Percentiles rank a stretch among this genome's conserved stretches.
phyloP scores from a whole-genome alignment of 129 eudicot species.

The Kitagawia praeruptora region DNA sequence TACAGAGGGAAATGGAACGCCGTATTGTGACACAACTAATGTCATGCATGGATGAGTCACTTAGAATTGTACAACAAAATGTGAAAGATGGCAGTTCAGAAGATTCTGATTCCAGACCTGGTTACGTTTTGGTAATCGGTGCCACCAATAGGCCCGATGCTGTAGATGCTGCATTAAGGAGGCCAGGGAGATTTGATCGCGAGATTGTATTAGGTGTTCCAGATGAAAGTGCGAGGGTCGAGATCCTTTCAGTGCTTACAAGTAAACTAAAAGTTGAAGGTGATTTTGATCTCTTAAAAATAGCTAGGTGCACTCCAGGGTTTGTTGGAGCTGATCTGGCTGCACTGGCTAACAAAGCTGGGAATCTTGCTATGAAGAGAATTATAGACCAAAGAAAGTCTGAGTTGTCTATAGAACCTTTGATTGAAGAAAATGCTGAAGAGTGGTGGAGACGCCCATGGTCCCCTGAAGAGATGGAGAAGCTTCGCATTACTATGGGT shows the following conservation, averaged over 20 bases:
- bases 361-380: slow-evolving; percentile 63
- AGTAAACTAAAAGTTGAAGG: slow-evolving; percentile 55
- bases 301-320: slow-evolving; percentile 70
- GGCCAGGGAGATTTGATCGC: slow-evolving; percentile 67
- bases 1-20: slow-evolving; percentile 56
- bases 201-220: slow-evolving; percentile 83
- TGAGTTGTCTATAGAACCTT: slow-evolving; percentile 28
- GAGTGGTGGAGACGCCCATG: slow-evolving; percentile 70
- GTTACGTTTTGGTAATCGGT: slow-evolving; percentile 77
- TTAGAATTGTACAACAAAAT: slow-evolving; percentile 30
- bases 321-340: slow-evolving; percentile 82
- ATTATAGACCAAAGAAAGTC: slow-evolving; percentile 47
- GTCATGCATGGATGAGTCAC: slow-evolving; percentile 92
- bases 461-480: slow-evolving; percentile 68
- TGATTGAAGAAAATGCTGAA: slow-evolving; percentile 22
- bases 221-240: slow-evolving; percentile 68
- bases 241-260: slow-evolving; percentile 65
- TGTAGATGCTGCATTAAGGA: slow-evolving; percentile 83
- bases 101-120: slow-evolving; percentile 31
- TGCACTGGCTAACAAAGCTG: slow-evolving; percentile 63
- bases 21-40: slow-evolving; percentile 90
- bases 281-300: slow-evolving; percentile 48
- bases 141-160: slow-evolving; percentile 98
- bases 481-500: slow-evolving; percentile 55
- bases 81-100: slow-evolving; percentile 24